phyloP scores from a whole-genome alignment of 768 basidiomycete genomes.

The Suillus americanus region DNA sequence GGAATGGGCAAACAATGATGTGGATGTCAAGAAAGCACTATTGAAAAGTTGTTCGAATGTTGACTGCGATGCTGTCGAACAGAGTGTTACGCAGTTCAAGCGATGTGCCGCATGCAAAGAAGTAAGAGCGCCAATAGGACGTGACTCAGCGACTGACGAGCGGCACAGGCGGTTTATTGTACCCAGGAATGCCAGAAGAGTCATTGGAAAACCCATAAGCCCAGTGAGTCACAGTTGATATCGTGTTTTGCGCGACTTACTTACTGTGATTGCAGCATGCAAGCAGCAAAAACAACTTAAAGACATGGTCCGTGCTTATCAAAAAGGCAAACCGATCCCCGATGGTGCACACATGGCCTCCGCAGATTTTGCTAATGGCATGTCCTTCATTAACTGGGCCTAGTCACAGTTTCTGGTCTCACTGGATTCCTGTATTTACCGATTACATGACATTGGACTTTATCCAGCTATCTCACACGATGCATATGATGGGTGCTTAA shows the following conservation, averaged over 20 bases:
- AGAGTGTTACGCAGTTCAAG: constrained; percentile 36
- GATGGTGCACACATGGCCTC: constrained; percentile 5
- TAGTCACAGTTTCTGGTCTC: background rate
- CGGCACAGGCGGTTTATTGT: constrained; percentile 27
- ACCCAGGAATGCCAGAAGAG: constrained; percentile 28
- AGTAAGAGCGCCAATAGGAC: constrained; percentile 12
- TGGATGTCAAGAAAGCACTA: constrained; percentile 31
- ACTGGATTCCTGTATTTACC: background rate
- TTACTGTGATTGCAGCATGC: constrained; percentile 3
- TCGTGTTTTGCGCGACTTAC: background rate
- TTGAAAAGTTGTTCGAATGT: constrained; percentile 35
- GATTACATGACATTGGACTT: background rate
- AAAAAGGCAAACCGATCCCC: constrained; percentile 6
- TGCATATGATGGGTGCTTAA: too few relatives aligned
- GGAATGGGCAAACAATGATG: constrained; percentile 41
- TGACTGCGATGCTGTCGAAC: constrained; percentile 34
- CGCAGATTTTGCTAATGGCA: constrained; percentile 9
- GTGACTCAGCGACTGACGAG: background rate
- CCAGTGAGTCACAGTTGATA: constrained; percentile 3
- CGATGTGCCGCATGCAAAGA: constrained; percentile 39
- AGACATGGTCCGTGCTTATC: constrained; percentile 10
- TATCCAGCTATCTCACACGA: background rate
- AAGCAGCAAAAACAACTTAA: constrained; percentile 10
- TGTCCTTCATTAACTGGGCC: constrained; percentile 3
- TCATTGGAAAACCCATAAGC: constrained; percentile 31